Evolutionary conservation across 495 filamentous ascomycete genomes (phyloP), one percentile per base, ranked within the genome.

Genomic region (Stereocaulon alpinum): DNA sequence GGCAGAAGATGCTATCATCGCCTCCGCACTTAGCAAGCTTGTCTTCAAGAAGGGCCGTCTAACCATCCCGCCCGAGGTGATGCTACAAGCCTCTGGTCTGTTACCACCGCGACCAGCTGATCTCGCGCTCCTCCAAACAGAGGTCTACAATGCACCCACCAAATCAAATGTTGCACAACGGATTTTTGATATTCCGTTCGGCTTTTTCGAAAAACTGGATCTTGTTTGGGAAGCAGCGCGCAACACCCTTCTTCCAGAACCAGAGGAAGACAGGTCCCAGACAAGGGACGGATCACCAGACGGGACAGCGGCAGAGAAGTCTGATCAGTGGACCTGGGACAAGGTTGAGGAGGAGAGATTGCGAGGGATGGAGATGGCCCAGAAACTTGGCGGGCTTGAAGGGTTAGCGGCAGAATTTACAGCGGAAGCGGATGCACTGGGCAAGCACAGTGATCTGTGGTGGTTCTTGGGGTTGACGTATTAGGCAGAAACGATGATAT

Each of bases 31-130:
- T 10, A 86, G 82, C 66, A 91, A 92, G 74, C 94, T 92, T 69
- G 91, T 94, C 1, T 86, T 92, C 64, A 96, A 96, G 74, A 82
- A 87, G 68, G 91, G 90, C 0, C 75, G 92, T n/a, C 72, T 92
- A 62, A 97, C 91, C 7, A 80, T 96, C 9, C 80, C 87, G 45
- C 89, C 91, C 14, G 89, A 91, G 69, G 73, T 87, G 43, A 78
- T 91, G 30, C 73, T 96, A 18, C 72, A 80, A 56, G 78, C 84
- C 41, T 82, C 80, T 44, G 84, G 83, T 14, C 72, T 95, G 68
- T 72, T 96, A 24, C 86, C 86, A 6, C 68, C 60, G 41, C 70
- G 73, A 44, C 79, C 79, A 6, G 56, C 55, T 27, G 56, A 55
- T 41, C 56, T 59, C 10, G 56, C 63, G 44, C 32, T 66, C 55